Conservation (phyloP, 176 grass and related monocot genomes). For the Raddia guianensis region DNA sequence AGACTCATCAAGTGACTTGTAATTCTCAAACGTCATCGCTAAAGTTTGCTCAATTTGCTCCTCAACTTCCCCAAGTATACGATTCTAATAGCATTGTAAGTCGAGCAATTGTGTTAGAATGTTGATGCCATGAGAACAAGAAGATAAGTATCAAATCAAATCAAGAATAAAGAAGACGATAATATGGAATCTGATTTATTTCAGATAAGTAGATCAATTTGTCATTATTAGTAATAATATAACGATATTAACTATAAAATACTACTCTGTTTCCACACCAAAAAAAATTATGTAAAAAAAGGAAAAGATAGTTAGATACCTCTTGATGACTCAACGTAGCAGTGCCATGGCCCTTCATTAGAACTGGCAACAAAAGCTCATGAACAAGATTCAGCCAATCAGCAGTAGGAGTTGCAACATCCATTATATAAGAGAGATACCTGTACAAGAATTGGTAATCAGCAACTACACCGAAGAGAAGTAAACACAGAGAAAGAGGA, state of each 20-base stretch:
- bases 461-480: slow-evolving; percentile 23
- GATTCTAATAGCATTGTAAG: slow-evolving; percentile 62
- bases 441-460: slow-evolving; percentile 44
- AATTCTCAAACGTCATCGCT: slow-evolving; percentile 88
- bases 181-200: slow-evolving; percentile 3
- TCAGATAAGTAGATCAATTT: slow-evolving; percentile 34
- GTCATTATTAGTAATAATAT: background rate
- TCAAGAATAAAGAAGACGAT: slow-evolving; percentile 16
- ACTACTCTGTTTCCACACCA: background rate
- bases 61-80: slow-evolving; percentile 88
- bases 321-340: slow-evolving; percentile 92
- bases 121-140: slow-evolving; percentile 16
- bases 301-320: slow-evolving; percentile 41
- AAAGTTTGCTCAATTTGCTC: slow-evolving; percentile 91
- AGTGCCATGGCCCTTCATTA: slow-evolving; percentile 75
- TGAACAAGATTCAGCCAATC: slow-evolving; percentile 87
- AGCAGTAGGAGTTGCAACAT: slow-evolving; percentile 90
- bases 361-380: slow-evolving; percentile 85
- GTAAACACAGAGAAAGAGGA: slow-evolving; percentile 5
- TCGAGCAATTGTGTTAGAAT: slow-evolving; percentile 27
- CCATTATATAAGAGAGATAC: slow-evolving; percentile 98
- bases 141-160: background rate
- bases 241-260: slow-evolving; percentile 11
- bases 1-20: slow-evolving; percentile 92
- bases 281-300: slow-evolving; percentile 16